phyloP scores from a whole-genome alignment of 345 rosid species.

The Gossypium thurberi region DNA sequence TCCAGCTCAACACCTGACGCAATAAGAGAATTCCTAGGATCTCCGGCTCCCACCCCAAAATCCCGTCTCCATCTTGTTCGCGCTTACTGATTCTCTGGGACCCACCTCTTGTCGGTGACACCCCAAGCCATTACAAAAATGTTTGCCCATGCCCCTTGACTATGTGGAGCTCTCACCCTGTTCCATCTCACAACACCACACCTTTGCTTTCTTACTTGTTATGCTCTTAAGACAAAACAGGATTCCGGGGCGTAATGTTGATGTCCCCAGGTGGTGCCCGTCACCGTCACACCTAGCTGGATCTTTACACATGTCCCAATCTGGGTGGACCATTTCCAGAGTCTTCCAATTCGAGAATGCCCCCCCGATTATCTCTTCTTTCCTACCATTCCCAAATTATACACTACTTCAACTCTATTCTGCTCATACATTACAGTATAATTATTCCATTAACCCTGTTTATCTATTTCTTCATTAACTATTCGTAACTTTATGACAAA shows the following conservation, averaged over 20 bases:
- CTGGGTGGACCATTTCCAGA: constrained; percentile 24
- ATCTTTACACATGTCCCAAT: constrained; percentile 18
- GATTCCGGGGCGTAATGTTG: too few relatives aligned
- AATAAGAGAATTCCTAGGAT: constrained; percentile 15
- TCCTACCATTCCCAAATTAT: too few relatives aligned
- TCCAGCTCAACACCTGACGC: constrained; percentile 24
- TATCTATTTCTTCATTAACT: too few relatives aligned
- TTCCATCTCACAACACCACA: too few relatives aligned
- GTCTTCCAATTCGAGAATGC: constrained; percentile 13
- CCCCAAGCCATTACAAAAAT: neutral
- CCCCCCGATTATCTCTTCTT: neutral
- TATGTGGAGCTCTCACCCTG: constrained; percentile 16
- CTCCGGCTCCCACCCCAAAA: constrained; percentile 12
- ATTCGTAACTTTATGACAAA: too few relatives aligned
- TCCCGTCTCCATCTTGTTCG: neutral
- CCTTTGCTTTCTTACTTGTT: too few relatives aligned
- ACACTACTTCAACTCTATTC: too few relatives aligned
- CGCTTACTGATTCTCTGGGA: neutral
- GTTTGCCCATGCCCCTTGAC: constrained; percentile 8
- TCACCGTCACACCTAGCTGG: constrained; percentile 26
- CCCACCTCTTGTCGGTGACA: neutral
- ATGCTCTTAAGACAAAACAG: neutral
- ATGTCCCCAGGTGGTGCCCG: neutral
- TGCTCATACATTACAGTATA: too few relatives aligned
- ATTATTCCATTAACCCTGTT: too few relatives aligned